A percentile compares a stretch with the other conserved stretches of the same genome.
Evolutionary conservation across 139 green algal species (phyloP).

Genomic region (Diplosphaera chodatii): DNA sequence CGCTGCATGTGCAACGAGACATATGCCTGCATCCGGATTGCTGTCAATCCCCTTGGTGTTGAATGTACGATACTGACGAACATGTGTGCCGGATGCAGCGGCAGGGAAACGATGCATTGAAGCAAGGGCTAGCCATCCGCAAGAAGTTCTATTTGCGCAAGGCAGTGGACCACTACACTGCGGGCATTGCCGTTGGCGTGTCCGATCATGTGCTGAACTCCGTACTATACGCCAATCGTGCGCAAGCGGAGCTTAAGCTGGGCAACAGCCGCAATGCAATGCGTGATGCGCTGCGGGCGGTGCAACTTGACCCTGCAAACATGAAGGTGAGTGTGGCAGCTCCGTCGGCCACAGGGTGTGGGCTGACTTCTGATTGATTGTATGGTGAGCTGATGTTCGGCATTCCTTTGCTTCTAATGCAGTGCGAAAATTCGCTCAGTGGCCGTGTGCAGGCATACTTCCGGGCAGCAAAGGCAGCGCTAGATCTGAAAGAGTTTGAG

Average conservation of each 20-base stretch:
- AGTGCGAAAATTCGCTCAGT: no score
- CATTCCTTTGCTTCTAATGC: no score
- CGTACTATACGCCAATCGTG: conserved; percentile 61
- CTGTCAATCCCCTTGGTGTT: no score
- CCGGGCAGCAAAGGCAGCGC: conserved; percentile 61
- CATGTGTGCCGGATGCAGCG: no score
- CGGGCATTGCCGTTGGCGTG: conserved; percentile 45
- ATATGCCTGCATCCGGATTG: no score
- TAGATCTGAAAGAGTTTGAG: conserved; percentile 50
- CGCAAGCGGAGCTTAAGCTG: conserved; percentile 70
- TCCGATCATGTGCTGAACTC: conserved; percentile 28
- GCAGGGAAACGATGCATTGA: conserved; percentile 72
- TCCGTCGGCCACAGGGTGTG: no score
- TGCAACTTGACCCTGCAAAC: conserved; percentile 38
- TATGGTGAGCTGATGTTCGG: no score
- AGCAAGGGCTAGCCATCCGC: conserved; percentile 50
- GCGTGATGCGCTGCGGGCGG: conserved; percentile 44
- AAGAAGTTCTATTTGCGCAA: conserved; percentile 73
- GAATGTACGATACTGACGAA: no score
- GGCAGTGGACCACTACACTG: conserved; percentile 65
- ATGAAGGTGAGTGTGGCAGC: no score
- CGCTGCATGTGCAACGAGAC: no score
- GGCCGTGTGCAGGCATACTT: conserved; percentile 68
- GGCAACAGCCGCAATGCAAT: conserved; percentile 71
- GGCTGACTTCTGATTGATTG: no score